phyloP scores from a whole-genome alignment of 352 stramenopile genomes.

The Globisporangium alternatum region DNA sequence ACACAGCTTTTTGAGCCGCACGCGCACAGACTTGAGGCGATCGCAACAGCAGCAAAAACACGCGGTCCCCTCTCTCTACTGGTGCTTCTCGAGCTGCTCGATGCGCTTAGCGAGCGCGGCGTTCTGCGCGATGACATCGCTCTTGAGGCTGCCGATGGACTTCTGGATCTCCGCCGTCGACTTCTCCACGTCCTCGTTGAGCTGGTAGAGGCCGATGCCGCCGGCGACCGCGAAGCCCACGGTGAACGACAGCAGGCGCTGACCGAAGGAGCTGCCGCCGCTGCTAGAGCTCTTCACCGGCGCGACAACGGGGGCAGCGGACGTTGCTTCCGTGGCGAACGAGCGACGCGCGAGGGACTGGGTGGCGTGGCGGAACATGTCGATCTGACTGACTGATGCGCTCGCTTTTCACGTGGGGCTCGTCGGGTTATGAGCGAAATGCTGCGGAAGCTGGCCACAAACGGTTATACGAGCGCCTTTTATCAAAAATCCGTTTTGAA shows the following conservation, averaged over 20 bases:
- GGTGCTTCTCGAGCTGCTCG: slow-evolving; percentile 68
- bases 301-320: slow-evolving; percentile 8
- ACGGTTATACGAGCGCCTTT: not conserved
- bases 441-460: slow-evolving; percentile 2
- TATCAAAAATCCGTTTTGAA: no score
- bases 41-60: slow-evolving; percentile 1
- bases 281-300: slow-evolving; percentile 22
- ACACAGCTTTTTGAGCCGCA: not conserved
- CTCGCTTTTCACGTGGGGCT: slow-evolving; percentile 12
- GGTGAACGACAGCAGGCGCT: slow-evolving; percentile 67
- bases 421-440: slow-evolving; percentile 3
- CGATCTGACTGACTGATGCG: not conserved
- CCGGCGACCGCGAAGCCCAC: slow-evolving; percentile 63
- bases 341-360: slow-evolving; percentile 26
- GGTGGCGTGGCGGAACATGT: slow-evolving; percentile 17
- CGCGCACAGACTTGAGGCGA: not conserved
- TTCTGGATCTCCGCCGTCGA: slow-evolving; percentile 73
- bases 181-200: slow-evolving; percentile 67
- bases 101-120: slow-evolving; percentile 66
- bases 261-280: slow-evolving; percentile 64
- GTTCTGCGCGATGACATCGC: slow-evolving; percentile 69
- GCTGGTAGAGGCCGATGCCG: slow-evolving; percentile 64
- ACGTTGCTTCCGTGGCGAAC: slow-evolving; percentile 49
- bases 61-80: slow-evolving; percentile 26
- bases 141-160: slow-evolving; percentile 61